Evolutionary conservation across 169 alveolate species (phyloP).

Genomic region (Theileria orientalis): DNA sequence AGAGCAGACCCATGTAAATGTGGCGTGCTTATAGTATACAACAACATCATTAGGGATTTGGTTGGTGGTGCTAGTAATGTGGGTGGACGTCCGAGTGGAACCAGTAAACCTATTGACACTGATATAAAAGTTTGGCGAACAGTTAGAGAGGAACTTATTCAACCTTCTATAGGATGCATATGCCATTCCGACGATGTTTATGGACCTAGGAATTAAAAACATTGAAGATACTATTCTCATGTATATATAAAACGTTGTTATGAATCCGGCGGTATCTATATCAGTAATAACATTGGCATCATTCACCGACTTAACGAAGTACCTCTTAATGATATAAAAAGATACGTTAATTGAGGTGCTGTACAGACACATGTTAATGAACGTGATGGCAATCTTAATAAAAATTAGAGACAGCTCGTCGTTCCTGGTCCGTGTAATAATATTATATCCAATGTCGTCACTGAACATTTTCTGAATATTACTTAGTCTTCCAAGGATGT

Average conservation of each 20-base stretch:
- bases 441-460: constrained; percentile 47
- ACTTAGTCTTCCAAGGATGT: too few relatives aligned
- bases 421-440: too few relatives aligned
- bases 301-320: neutral
- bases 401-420: constrained; percentile 39
- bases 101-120: constrained; percentile 3
- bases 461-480: constrained; percentile 13
- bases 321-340: too few relatives aligned
- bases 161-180: constrained; percentile 23
- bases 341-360: neutral
- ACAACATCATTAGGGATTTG: too few relatives aligned
- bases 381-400: neutral
- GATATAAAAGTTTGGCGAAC: constrained; percentile 48
- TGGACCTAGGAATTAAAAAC: constrained; percentile 13
- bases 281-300: constrained; percentile 13
- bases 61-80: too few relatives aligned
- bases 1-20: too few relatives aligned
- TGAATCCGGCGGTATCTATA: too few relatives aligned
- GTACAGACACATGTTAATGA: constrained; percentile 3
- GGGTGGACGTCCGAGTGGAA: constrained; percentile 32
- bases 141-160: constrained; percentile 12
- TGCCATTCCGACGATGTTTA: constrained; percentile 18
- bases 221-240: constrained; percentile 22
- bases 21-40: too few relatives aligned
- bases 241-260: too few relatives aligned